A percentile compares a stretch with the other conserved stretches of the same genome.
Evolutionary conservation across 2,329 filamentous ascomycete genomes (phyloP).

Genomic region (Cadophora sp.): DNA sequence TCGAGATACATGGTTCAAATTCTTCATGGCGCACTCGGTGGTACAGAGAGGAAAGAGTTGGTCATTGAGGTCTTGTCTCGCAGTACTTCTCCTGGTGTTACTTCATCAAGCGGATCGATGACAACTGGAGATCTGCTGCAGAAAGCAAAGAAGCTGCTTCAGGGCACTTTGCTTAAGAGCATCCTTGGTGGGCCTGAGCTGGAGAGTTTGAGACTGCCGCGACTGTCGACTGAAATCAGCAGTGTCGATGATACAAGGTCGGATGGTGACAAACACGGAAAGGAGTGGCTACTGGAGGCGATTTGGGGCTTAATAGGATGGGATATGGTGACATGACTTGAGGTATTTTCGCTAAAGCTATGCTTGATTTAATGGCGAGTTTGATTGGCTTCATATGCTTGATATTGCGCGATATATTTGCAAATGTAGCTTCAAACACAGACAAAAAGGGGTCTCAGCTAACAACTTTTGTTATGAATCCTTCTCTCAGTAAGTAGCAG

Average conservation of each 20-base stretch:
- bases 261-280: slow-evolving; percentile 14
- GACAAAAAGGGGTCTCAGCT: neutral
- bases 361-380: neutral
- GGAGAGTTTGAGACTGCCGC: slow-evolving; percentile 32
- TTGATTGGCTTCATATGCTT: neutral
- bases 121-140: slow-evolving; percentile 26
- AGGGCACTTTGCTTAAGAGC: slow-evolving; percentile 37
- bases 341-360: neutral
- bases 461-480: neutral
- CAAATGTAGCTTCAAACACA: neutral
- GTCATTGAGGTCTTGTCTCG: slow-evolving; percentile 32
- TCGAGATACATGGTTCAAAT: slow-evolving; percentile 37
- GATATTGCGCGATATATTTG: neutral
- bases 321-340: slow-evolving; percentile 23
- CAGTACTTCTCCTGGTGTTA: neutral
- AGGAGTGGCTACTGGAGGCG: slow-evolving; percentile 26
- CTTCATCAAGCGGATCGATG: neutral
- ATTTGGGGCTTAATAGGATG: slow-evolving; percentile 30
- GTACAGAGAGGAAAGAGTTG: slow-evolving; percentile 28
- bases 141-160: slow-evolving; percentile 33
- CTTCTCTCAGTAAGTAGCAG: slow-evolving; percentile 65
- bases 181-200: slow-evolving; percentile 31
- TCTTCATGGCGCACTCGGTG: slow-evolving; percentile 36
- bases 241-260: neutral
- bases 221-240: slow-evolving; percentile 21